phyloP scores from a whole-genome alignment of 768 basidiomycete species.

The Pleurotus salmoneostramineus region DNA sequence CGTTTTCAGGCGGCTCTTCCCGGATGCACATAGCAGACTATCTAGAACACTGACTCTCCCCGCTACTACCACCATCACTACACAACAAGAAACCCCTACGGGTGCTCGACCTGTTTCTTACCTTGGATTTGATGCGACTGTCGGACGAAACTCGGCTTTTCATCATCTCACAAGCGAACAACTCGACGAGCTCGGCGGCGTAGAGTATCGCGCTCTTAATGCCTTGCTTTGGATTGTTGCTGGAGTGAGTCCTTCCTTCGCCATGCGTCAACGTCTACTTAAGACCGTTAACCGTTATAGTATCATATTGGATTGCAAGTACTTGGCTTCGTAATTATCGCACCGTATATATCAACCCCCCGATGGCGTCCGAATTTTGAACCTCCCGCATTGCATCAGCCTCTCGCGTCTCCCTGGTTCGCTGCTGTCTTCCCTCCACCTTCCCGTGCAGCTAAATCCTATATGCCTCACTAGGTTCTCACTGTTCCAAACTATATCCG shows the following conservation, averaged over 20 bases:
- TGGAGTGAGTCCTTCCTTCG: conserved; percentile 43
- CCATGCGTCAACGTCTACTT: conserved; percentile 1
- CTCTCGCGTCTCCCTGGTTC: conserved; percentile 64
- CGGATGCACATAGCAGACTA: conserved; percentile 51
- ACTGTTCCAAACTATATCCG: conserved; percentile 77
- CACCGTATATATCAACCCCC: conserved; percentile 67
- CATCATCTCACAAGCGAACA: conserved; percentile 70
- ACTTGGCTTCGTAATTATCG: conserved; percentile 68
- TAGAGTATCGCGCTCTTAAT: conserved; percentile 85
- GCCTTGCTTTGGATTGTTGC: conserved; percentile 67
- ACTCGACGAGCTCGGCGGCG: conserved; percentile 89
- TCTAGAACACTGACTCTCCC: conserved; percentile 75
- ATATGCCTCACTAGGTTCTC: conserved; percentile 57
- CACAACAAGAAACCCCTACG: conserved; percentile 30
- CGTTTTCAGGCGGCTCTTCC: conserved; percentile 57
- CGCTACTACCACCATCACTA: conserved; percentile 55
- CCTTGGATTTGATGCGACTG: conserved; percentile 78
- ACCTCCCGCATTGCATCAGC: conserved; percentile 51
- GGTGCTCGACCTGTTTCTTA: conserved; percentile 64
- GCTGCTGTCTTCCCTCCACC: neutral
- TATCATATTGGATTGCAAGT: conserved; percentile 77
- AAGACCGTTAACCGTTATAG: conserved; percentile 32
- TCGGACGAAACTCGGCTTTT: conserved; percentile 77
- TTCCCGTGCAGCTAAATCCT: neutral
- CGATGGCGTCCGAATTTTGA: conserved; percentile 61